These are phyloP conservation scores for Saturnispora dispora DNA, from an alignment of 805 yeast genomes.

Conservation along the genomic window DNA sequence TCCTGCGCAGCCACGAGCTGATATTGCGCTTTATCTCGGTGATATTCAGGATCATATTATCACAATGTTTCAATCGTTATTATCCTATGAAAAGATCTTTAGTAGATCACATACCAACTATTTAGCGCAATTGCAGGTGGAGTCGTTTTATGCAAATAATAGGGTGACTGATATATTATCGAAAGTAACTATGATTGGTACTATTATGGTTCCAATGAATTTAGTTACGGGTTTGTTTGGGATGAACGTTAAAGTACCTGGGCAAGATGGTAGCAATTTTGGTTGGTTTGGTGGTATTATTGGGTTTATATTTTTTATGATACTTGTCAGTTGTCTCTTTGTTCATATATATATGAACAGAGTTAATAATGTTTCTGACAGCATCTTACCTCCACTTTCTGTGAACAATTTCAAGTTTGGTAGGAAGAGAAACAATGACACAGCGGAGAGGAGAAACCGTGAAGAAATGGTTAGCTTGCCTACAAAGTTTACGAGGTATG, in stretches of 20 bases:
- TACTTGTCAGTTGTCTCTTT: constrained; percentile 15
- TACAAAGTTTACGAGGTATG: constrained; percentile 25
- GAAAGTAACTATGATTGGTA: constrained; percentile 84
- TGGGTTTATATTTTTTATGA: constrained; percentile 23
- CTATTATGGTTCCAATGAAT: constrained; percentile 82
- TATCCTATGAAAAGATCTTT: constrained; percentile 87
- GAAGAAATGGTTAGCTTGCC: constrained; percentile 26
- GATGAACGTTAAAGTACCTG: constrained; percentile 90
- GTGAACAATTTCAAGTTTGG: constrained; percentile 25
- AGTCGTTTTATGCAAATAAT: constrained; percentile 77
- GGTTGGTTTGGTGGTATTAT: constrained; percentile 46
- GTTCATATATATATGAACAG: constrained; percentile 22
- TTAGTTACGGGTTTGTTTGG: constrained; percentile 88
- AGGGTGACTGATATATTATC: constrained; percentile 81
- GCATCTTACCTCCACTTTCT: constrained; percentile 16
- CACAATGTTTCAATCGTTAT: constrained; percentile 87
- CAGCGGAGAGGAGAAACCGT: constrained; percentile 12
- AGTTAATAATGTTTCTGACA: constrained; percentile 13
- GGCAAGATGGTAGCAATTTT: constrained; percentile 33
- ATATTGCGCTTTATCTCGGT: constrained; percentile 84
- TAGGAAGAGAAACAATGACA: constrained; percentile 15
- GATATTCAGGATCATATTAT: constrained; percentile 96
- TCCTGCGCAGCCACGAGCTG: constrained; percentile 66
- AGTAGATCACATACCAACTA: constrained; percentile 88
- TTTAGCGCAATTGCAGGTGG: constrained; percentile 89